Evolutionary conservation across 2,329 filamentous ascomycete genomes (phyloP).

Genomic region (Arthrobotrys pseudoclavata): DNA sequence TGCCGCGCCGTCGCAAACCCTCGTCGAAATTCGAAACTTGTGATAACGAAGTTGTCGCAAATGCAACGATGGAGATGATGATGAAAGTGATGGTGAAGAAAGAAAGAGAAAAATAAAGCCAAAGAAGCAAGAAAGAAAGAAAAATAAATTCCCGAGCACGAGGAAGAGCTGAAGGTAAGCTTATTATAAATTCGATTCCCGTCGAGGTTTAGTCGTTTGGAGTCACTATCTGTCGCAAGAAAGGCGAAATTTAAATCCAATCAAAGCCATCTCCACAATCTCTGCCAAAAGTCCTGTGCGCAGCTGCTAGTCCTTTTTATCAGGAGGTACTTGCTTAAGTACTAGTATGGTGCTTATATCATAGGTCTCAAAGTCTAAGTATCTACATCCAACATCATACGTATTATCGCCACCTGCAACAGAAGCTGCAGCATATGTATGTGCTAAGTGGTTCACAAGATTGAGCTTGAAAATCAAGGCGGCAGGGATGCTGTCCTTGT

Average conservation of each 20-base stretch:
- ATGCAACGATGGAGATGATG: not conserved
- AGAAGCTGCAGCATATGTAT: not conserved
- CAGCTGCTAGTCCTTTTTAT: conserved; percentile 1
- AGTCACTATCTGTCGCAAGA: conserved; percentile 15
- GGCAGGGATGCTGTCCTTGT: conserved; percentile 32
- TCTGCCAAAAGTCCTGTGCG: not conserved
- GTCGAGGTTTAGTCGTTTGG: conserved; percentile 10
- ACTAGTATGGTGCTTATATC: no score
- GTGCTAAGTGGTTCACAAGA: no score
- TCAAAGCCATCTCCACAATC: conserved; percentile 17
- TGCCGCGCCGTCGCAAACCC: conserved; percentile 10
- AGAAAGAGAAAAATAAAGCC: conserved; percentile 9
- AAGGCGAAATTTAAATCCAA: conserved; percentile 19
- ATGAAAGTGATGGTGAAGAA: not conserved
- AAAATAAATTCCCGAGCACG: not conserved
- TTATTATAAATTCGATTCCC: conserved; percentile 17
- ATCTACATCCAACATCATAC: not conserved
- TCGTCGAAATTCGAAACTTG: conserved; percentile 4
- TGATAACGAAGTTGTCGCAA: not conserved
- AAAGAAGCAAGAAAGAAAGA: not conserved
- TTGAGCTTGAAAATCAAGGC: conserved; percentile 45
- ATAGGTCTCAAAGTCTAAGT: not conserved
- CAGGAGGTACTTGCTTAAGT: not conserved
- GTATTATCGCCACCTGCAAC: not conserved
- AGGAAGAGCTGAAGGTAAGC: conserved; percentile 10